Base-by-base conservation (phyloP, 1,284 basidiomycete species). In the Malassezia arunalokei region DNA sequence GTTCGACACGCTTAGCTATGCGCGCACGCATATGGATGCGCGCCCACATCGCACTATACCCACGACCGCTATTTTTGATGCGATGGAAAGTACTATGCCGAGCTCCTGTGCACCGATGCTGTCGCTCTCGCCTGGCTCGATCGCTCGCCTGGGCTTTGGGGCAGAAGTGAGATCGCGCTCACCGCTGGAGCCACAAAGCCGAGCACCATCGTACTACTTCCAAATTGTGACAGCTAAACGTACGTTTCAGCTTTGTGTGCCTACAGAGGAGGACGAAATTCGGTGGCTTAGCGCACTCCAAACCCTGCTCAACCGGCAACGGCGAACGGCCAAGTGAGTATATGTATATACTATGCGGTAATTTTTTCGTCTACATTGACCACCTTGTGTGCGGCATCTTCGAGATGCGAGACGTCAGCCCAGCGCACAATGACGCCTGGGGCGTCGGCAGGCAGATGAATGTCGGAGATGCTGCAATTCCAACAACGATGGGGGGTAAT, bases 201-300 rank as follows among this genome's bases (percentile, higher is more conserved):
- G 33, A 15, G 20, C 27, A 1, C 17, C 32, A 35, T 35, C 29
- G 17, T 30, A 30, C 28, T 47, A 40, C 12, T 51, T 55, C 48
- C 45, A 40, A 24, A 51, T 80, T 57, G 86, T 98, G 63, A 96
- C 90, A 30, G 90, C 89, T 54, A 91, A 92, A 74, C 81, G 89
- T 51, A 84, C 86, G 20, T 79, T 88, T 58, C 75, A 95, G 53
- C 78, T 96, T 17, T 95, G 90, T 66, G 94, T 92, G 8, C 92
- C 94, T 3, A 85, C 81, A 51, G 94, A 98, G 74, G 94, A 96
- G 65, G 92, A 98, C 65, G 94, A 98, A 76, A 94, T 98, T 75
- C 87, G 86, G 73, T 99, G 94, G 94, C 78, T 98, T 39, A 88
- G 88, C 41, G 89, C 91, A 8, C 81, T 98, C 42, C 83, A 88